A percentile compares a stretch with the other conserved stretches of the same genome.
Conservation (phyloP, 2,329 filamentous ascomycete genomes). For the Helminthosporium solani region DNA sequence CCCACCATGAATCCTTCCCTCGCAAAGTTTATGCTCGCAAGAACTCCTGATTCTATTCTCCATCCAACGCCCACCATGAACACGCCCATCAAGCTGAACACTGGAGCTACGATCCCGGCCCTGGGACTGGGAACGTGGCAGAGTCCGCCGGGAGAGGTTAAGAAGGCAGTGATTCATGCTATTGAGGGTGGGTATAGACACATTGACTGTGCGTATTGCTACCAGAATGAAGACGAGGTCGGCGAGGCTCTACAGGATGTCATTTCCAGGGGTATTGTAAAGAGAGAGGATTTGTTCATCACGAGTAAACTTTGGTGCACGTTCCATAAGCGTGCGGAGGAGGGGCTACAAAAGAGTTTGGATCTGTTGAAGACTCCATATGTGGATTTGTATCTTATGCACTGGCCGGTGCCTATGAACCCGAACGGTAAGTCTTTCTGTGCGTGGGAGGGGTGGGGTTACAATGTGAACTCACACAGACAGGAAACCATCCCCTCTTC, state of each 20-base stretch:
- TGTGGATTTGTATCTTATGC: conserved; percentile 78
- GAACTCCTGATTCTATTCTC: conserved; percentile 39
- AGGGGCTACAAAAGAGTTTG: conserved; percentile 71
- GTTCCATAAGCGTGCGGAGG: conserved; percentile 69
- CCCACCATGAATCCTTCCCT: conserved; percentile 41
- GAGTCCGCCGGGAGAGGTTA: conserved; percentile 48
- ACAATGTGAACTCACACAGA: not conserved
- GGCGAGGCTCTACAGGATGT: conserved; percentile 75
- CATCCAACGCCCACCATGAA: conserved; percentile 43
- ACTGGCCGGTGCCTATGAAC: conserved; percentile 83
- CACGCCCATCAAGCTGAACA: conserved; percentile 43
- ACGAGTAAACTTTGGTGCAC: conserved; percentile 85
- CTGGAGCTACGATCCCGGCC: conserved; percentile 42
- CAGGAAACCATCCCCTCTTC: conserved; percentile 70
- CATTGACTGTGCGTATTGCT: conserved; percentile 74
- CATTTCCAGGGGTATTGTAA: conserved; percentile 65
- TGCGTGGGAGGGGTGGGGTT: conserved; percentile 4
- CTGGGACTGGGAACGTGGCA: conserved; percentile 45
- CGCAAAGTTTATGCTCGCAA: conserved; percentile 43
- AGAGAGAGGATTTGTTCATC: conserved; percentile 78
- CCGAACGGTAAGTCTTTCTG: conserved; percentile 57
- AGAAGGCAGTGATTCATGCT: conserved; percentile 50
- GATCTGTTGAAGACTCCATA: conserved; percentile 75
- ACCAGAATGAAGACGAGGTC: conserved; percentile 80
- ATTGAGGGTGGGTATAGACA: conserved; percentile 53